phyloP scores from a whole-genome alignment of 2,329 filamentous ascomycete species.

The Diaporthe destruens region DNA sequence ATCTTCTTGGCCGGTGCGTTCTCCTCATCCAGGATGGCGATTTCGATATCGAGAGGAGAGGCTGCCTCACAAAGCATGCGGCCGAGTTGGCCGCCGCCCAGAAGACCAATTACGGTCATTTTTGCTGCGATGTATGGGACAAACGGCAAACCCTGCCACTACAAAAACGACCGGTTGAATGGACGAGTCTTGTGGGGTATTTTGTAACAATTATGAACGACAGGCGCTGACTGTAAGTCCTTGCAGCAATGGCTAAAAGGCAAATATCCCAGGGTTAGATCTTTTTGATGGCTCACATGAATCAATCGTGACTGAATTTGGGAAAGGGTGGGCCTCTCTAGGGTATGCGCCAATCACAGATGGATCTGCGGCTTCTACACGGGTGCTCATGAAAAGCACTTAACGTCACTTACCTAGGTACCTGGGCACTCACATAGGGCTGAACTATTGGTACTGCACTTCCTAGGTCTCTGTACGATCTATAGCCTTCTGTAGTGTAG shows the following conservation, averaged over 20 bases:
- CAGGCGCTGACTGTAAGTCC: not conserved
- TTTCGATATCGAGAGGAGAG: conserved; percentile 77
- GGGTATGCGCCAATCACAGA: conserved; percentile 8
- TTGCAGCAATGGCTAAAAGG: not conserved
- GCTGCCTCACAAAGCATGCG: conserved; percentile 96
- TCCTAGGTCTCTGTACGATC: no score
- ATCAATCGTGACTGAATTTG: conserved; percentile 28
- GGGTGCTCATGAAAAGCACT: not conserved
- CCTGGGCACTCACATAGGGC: not conserved
- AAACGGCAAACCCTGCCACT: not conserved
- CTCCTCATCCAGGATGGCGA: conserved; percentile 83
- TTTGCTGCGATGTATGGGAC: not conserved
- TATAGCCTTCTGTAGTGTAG: no score
- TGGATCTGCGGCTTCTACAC: not conserved
- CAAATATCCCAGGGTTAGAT: conserved; percentile 4
- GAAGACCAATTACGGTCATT: conserved; percentile 57
- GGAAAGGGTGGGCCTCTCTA: not conserved
- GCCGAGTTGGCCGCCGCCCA: conserved; percentile 81
- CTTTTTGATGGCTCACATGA: conserved; percentile 24
- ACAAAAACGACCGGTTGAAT: not conserved
- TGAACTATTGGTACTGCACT: no score
- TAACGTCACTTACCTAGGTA: not conserved
- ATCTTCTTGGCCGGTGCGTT: conserved; percentile 88
- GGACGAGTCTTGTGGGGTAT: no score
- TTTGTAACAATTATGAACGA: no score